These are phyloP conservation scores for Starmerella powellii DNA, from an alignment of 805 yeast genomes.

Conservation along the genomic window DNA sequence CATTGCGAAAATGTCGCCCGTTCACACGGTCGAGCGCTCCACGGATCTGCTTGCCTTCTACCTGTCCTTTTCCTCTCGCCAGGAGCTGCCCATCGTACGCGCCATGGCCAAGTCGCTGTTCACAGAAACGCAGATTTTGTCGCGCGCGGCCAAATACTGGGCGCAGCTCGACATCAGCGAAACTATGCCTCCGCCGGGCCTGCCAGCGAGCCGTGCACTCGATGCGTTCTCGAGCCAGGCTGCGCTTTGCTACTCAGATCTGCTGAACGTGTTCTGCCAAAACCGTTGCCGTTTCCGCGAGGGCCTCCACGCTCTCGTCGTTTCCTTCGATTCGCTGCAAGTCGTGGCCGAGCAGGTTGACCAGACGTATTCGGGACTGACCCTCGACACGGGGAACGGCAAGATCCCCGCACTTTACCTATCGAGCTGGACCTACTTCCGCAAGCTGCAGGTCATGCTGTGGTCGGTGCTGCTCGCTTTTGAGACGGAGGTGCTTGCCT, in stretches of 20 bases:
- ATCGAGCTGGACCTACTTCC: conserved; percentile 54
- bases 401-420: conserved; percentile 41
- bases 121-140: conserved; percentile 13
- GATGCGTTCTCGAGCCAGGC: conserved; percentile 28
- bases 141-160: conserved; percentile 23
- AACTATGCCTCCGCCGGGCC: conserved; percentile 21
- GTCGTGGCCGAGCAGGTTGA: conserved; percentile 61
- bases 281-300: conserved; percentile 80
- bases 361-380: conserved; percentile 23
- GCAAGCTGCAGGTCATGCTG: conserved; percentile 59
- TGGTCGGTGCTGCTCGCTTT: conserved; percentile 63
- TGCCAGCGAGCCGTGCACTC: conserved; percentile 21
- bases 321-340: conserved; percentile 69
- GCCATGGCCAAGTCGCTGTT: conserved; percentile 22
- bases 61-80: conserved; percentile 24
- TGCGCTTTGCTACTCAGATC: conserved; percentile 37
- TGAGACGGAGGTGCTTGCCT: conserved; percentile 59
- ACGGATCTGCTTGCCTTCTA: conserved; percentile 27
- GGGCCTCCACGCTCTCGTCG: conserved; percentile 43
- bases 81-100: conserved; percentile 25
- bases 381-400: conserved; percentile 20
- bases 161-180: conserved; percentile 34
- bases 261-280: conserved; percentile 39
- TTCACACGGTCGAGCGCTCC: conserved; percentile 20
- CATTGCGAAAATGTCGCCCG: conserved; percentile 14